These are phyloP conservation scores for Porodaedalea pini DNA, from an alignment of 1,284 basidiomycete species.

Conservation along the genomic window DNA sequence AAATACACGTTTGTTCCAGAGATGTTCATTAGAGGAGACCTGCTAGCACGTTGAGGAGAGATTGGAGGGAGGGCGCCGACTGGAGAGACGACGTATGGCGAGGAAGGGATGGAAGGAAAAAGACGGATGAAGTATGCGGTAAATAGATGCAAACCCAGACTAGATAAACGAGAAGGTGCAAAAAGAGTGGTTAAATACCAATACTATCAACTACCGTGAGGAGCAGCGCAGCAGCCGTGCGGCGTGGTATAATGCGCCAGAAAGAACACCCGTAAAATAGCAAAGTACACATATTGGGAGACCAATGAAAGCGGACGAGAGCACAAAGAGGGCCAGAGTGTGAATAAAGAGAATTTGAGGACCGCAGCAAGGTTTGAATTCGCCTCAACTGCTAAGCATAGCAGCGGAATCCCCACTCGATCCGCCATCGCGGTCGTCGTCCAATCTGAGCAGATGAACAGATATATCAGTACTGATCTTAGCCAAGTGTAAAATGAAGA, in stretches of 20 bases:
- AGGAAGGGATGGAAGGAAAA: neutral
- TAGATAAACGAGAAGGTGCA: neutral
- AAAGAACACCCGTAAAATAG: too few relatives aligned
- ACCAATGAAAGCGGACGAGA: constrained; percentile 1
- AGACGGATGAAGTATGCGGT: neutral
- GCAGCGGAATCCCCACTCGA: constrained; percentile 55
- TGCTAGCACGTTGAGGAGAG: neutral
- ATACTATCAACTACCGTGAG: neutral
- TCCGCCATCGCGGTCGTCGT: constrained; percentile 67
- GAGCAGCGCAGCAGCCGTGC: neutral
- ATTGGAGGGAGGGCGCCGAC: neutral
- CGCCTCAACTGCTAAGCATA: constrained; percentile 37
- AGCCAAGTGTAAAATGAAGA: constrained; percentile 24
- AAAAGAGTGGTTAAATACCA: constrained; percentile 2
- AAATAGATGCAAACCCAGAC: neutral
- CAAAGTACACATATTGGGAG: neutral
- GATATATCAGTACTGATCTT: constrained; percentile 23
- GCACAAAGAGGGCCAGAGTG: neutral
- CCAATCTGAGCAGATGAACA: constrained; percentile 45
- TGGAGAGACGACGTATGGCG: neutral
- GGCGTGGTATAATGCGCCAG: constrained; percentile 1
- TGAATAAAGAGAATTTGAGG: neutral
- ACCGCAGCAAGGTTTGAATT: neutral
- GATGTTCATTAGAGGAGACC: neutral
- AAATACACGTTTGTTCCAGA: neutral